Base-by-base conservation (phyloP, 192 early-diverging fungal species). In the Lunasporangiospora selenospora region DNA sequence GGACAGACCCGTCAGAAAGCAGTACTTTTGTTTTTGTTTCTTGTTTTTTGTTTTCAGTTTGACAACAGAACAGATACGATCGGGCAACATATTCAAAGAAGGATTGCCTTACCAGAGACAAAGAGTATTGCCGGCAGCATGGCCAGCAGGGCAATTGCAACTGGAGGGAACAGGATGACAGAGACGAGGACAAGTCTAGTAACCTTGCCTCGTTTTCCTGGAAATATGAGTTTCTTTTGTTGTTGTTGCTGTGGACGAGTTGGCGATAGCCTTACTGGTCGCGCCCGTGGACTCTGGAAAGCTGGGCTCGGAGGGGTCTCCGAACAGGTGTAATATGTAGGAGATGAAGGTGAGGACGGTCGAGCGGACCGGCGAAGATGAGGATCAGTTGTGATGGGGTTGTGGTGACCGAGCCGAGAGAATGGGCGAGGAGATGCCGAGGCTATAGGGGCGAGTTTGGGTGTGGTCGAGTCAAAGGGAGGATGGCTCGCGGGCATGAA, bases 131-230 rank as follows among this genome's bases (percentile, higher is more conserved):
- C 36, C 1, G 69, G 69, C n/a, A 73, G 32, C 61, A 73, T 73
- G 60, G 60, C 60, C 8, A 73, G 33, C 29, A 73, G 29, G 33
- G 63, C 57, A 18, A 73, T 45, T 21, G 55, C 53, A 13, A 73
- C 49, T 0, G 69, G 69, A 10, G 69, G 69, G 23, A 73, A 57
- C 9, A 73, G 26, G 33, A 73, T 73, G 26, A 62, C 23, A 19
- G 69, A 37, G 11, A 58, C 60, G n/a, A 73, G 60, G 34, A 57
- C 27, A 3, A 73, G 29, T 38, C 60, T 53, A 15, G 49, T 45
- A 32, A 31, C 69, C 60, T 73, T 73, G 46, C 69, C 69, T 63
- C 69, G 54, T 34, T 73, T 73, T 30, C 69, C 60, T 13, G 69
- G 69, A 8, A 73, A 30, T 18, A 67, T 49, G 12, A 51, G 50